Percentiles rank a stretch among this genome's conserved stretches.
Conservation (phyloP, 2,329 filamentous ascomycete genomes). For the Xylaria sp. region DNA sequence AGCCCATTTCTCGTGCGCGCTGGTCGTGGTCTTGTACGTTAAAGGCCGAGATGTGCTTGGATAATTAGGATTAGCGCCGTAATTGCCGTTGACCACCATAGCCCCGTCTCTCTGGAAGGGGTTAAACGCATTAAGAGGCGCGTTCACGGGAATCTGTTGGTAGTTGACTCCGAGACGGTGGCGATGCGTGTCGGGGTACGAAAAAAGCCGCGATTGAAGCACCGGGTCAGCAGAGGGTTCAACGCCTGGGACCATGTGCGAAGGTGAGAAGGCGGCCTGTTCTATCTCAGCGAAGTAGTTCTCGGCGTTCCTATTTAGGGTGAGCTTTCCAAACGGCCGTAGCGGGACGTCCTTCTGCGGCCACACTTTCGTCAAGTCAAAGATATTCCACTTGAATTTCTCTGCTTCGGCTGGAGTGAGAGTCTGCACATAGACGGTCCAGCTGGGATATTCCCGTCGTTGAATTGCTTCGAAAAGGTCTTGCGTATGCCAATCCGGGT, state of each 20-base stretch:
- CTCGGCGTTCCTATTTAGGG: constrained; percentile 52
- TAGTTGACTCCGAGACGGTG: constrained; percentile 64
- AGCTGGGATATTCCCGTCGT: constrained; percentile 53
- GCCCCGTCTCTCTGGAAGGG: constrained; percentile 24
- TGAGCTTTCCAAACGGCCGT: constrained; percentile 54
- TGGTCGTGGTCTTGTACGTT: too few relatives aligned
- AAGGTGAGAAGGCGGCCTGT: constrained; percentile 63
- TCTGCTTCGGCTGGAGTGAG: constrained; percentile 59
- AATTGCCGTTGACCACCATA: too few relatives aligned
- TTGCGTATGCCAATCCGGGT: constrained; percentile 55
- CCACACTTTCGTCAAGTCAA: constrained; percentile 64
- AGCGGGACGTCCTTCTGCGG: constrained; percentile 56
- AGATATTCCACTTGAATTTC: constrained; percentile 54
- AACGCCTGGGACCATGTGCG: constrained; percentile 60
- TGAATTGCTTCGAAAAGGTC: constrained; percentile 50
- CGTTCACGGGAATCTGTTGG: constrained; percentile 48
- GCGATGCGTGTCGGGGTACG: constrained; percentile 61
- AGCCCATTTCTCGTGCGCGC: too few relatives aligned
- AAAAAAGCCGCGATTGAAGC: constrained; percentile 60
- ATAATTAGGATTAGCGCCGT: too few relatives aligned
- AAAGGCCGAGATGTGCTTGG: too few relatives aligned
- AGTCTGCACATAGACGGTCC: constrained; percentile 60
- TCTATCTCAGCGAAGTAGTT: constrained; percentile 52
- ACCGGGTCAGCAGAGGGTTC: constrained; percentile 59
- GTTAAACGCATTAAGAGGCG: constrained; percentile 22